Conservation (phyloP, 1,284 basidiomycete species). For the Fomitopsis palustris region DNA sequence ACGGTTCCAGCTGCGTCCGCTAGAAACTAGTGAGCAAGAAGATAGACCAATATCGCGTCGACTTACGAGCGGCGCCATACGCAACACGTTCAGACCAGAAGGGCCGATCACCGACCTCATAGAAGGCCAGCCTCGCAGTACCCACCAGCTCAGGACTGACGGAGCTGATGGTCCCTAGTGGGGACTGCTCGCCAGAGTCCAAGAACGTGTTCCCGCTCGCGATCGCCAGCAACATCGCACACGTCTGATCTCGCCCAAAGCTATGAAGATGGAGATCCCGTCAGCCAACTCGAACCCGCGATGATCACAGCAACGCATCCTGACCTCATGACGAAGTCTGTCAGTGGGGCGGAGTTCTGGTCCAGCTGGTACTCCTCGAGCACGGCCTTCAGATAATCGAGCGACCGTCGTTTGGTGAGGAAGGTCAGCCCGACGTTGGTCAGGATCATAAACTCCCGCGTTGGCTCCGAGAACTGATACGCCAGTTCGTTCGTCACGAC, state of each 20-base stretch:
- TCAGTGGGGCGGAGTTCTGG: conserved; percentile 63
- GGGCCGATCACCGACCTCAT: conserved; percentile 80
- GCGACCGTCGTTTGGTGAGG: conserved; percentile 77
- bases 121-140: conserved; percentile 77
- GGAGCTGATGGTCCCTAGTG: conserved; percentile 46
- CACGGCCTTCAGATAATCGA: conserved; percentile 78
- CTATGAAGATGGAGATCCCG: conserved; percentile 42
- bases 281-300: conserved; percentile 7
- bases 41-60: not conserved
- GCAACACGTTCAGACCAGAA: conserved; percentile 76
- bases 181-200: conserved; percentile 45
- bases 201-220: conserved; percentile 76
- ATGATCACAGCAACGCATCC: conserved; percentile 9
- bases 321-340: conserved; percentile 73
- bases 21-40: conserved; percentile 18
- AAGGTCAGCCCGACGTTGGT: conserved; percentile 85
- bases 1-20: conserved; percentile 72
- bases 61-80: conserved; percentile 39
- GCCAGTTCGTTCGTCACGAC: conserved; percentile 75
- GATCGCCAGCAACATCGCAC: conserved; percentile 85
- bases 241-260: conserved; percentile 86
- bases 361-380: conserved; percentile 71
- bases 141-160: conserved; percentile 59
- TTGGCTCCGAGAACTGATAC: conserved; percentile 69
- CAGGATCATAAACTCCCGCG: conserved; percentile 81